Base-by-base conservation (phyloP, 345 rosid genomes). In the Populus ilicifolia region DNA sequence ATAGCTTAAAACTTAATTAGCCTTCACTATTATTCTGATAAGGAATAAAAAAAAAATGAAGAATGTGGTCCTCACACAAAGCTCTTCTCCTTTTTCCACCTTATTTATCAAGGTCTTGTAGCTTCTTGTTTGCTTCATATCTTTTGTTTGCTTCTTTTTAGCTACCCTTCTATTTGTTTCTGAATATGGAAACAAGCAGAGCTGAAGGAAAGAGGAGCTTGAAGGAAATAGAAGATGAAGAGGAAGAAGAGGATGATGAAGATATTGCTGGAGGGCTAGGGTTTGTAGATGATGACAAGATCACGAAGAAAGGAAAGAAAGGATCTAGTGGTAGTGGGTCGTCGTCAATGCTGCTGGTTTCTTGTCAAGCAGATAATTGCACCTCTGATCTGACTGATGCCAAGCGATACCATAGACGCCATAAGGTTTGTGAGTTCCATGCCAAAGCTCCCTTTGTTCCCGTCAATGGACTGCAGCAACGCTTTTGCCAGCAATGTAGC, bases 401-500 rank as follows among this genome's bases (percentile, higher is more conserved):
- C 44, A 90, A 87, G 89, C 73, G 81, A 54, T 96, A 96, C 83
- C 96, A 96, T 68, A 84, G 81, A 77, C 89, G 99, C 41, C 99
- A 96, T 81, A 96, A 87, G 82, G 98, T 96, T 30, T 96, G 99
- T 38, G 94, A 96, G 80, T 48, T 64, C 81, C 99, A 96, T 50
- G 92, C 99, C 82, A 96, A 90, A 83, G 90, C 93, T 73, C 36
- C 93, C 5, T 67, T 67, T 25, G 98, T 87, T 50, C 80, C 65
- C 68, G 86, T 96, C 71, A 85, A 80, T 33, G 98, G 93, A 56
- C 78, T 80, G 70, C 90, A 83, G 10, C 92, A 91, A 80, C 96
- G 99, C 73, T 96, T 96, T 78, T 96, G 99, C 86, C 99, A 96
- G 83, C 99, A 93, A 92, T 96, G 99, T 82, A 96, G 99, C 98